Evolutionary conservation across 1,139 yeast genomes (phyloP), one percentile per base, ranked within the genome.

Genomic region (Diutina pseudorugosa): DNA sequence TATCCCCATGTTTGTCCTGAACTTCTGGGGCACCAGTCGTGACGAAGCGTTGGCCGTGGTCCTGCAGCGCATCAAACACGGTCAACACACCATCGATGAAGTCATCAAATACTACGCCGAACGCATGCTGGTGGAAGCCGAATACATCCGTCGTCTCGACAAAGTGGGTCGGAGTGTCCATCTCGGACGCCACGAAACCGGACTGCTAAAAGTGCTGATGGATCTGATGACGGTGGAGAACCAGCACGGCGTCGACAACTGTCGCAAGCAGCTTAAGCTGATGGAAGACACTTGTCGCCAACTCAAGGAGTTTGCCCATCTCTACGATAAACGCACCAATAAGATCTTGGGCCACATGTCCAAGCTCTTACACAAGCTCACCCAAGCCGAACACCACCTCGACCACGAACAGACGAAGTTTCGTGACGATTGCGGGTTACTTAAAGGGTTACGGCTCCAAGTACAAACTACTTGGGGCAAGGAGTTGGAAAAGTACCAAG

Each of bases 381-480:
- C 55, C 16, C 73, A 68, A 27, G 64, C 66, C 4, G 54, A 58
- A 47, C 65, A 63, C 52, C 62, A 70, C 68, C 52, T 75, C 62
- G 60, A 73, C 57, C 51, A 80, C 74, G 47, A 67, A 72, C 76
- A 83, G 55, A 70, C 71, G 47, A 75, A 75, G 56, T 88, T 78
- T 65, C 82, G 81, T 57, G 67, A 69, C 12, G 87, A 80, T 52
- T 81, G 85, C 62, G 69, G 75, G 47, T 80, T 76, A 59, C 69
- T 84, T 54, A 82, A 82, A 58, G 76, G 84, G 1, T 73, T 74
- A 53, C 70, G 74, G 50, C 81, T 89, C 18, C 81, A 83, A 61
- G 79, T 82, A 57, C 84, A 84, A 58, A 75, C 91, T 16, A 75
- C 93, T 40, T 82, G 93, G 72, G 94, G 94, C 12, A 81, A 80